phyloP scores from a whole-genome alignment of 164 flowering plant genomes.

The Magnolia changhungtana region DNA sequence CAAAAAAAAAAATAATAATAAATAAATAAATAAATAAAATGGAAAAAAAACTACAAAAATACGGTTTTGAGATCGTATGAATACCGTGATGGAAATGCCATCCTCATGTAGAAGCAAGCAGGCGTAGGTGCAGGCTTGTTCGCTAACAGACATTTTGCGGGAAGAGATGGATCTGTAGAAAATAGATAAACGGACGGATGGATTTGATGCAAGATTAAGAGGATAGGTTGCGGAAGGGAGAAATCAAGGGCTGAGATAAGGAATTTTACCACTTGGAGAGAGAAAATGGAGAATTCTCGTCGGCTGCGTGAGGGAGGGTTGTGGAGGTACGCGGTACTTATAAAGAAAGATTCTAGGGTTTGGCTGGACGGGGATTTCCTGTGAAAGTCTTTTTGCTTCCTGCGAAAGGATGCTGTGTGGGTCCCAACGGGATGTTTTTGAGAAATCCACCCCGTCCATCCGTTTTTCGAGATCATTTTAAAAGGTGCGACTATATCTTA shows the following conservation, averaged over 20 bases:
- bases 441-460: no score
- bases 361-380: no score
- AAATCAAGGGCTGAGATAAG: neutral
- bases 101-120: constrained; percentile 19
- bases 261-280: neutral
- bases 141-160: constrained; percentile 10
- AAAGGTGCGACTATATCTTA: no score
- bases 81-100: constrained; percentile 9
- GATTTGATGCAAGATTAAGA: neutral
- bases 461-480: no score
- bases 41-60: neutral
- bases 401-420: no score
- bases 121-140: constrained; percentile 18
- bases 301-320: neutral
- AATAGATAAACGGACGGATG: neutral
- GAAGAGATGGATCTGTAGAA: neutral
- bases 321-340: neutral
- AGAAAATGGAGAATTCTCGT: neutral
- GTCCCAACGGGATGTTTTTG: no score
- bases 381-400: no score
- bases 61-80: no score
- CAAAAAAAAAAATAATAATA: neutral
- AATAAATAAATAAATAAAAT: no score
- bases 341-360: neutral
- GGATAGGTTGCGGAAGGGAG: neutral